Evolutionary conservation across 352 stramenopile genomes (phyloP).

Genomic region (Blastocystis sp.): DNA sequence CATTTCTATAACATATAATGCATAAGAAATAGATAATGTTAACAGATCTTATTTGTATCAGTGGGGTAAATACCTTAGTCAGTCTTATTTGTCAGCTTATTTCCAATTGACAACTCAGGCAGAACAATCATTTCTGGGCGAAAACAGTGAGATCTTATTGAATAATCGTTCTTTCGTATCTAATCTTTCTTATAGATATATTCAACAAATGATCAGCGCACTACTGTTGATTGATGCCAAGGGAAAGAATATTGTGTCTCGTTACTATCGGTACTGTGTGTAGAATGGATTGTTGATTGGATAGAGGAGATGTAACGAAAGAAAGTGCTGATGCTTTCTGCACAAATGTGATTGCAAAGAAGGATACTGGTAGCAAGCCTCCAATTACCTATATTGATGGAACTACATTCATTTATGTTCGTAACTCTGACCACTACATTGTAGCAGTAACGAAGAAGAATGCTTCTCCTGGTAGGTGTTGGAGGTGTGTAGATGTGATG

Average conservation of each 20-base stretch:
- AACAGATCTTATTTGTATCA: too few relatives aligned
- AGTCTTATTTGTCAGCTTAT: too few relatives aligned
- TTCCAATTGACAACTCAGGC: too few relatives aligned
- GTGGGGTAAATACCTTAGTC: too few relatives aligned
- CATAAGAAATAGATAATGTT: too few relatives aligned
- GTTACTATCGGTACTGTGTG: slow-evolving; percentile 29
- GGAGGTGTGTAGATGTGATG: slow-evolving; percentile 78
- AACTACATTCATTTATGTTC: slow-evolving; percentile 93
- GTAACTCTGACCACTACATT: slow-evolving; percentile 94
- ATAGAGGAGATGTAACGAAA: slow-evolving; percentile 78
- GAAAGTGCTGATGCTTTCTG: slow-evolving; percentile 79
- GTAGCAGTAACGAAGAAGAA: slow-evolving; percentile 92
- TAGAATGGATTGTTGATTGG: not conserved
- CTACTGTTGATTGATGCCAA: slow-evolving; percentile 61
- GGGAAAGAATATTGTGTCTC: slow-evolving; percentile 62
- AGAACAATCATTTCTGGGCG: too few relatives aligned
- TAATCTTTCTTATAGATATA: not conserved
- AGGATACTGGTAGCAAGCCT: slow-evolving; percentile 88
- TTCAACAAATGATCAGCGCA: slow-evolving; percentile 58
- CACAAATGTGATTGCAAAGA: slow-evolving; percentile 87
- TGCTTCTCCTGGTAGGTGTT: slow-evolving; percentile 74
- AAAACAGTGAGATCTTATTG: too few relatives aligned
- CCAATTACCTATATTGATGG: slow-evolving; percentile 92
- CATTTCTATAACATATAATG: too few relatives aligned
- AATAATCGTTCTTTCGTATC: too few relatives aligned